A percentile compares a stretch with the other conserved stretches of the same genome.
phyloP scores from a whole-genome alignment of 2,329 filamentous ascomycete genomes.

The Tolypocladium guangdongense region DNA sequence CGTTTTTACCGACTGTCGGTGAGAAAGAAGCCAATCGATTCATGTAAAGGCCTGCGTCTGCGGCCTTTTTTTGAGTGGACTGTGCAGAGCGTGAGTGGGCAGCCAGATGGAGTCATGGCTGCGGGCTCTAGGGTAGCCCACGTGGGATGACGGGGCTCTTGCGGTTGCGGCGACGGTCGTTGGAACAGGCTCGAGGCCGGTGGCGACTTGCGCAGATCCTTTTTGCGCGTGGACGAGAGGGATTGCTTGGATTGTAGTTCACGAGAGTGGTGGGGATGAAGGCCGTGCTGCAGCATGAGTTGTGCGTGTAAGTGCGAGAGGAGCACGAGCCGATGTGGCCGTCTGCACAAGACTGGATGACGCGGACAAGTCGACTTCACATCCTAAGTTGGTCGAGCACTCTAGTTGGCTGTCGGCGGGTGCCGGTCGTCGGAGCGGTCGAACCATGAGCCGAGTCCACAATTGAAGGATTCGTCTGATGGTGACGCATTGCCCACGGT shows the following conservation, averaged over 20 bases:
- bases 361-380: no score
- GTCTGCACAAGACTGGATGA: no score
- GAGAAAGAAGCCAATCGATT: neutral
- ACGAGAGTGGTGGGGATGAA: neutral
- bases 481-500: no score
- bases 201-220: neutral
- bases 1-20: no score
- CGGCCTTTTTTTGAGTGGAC: neutral
- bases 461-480: neutral
- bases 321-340: neutral
- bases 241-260: neutral
- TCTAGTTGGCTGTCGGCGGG: neutral
- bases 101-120: no score
- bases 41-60: neutral
- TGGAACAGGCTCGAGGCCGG: neutral
- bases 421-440: neutral
- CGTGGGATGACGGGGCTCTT: neutral
- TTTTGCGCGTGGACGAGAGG: neutral
- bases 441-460: neutral
- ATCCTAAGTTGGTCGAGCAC: no score
- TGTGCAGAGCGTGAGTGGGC: no score
- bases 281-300: neutral
- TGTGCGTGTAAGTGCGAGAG: neutral
- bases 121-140: neutral
- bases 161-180: neutral